Base-by-base conservation (phyloP, 805 yeast species). In the Debaryomyces hansenii region DNA sequence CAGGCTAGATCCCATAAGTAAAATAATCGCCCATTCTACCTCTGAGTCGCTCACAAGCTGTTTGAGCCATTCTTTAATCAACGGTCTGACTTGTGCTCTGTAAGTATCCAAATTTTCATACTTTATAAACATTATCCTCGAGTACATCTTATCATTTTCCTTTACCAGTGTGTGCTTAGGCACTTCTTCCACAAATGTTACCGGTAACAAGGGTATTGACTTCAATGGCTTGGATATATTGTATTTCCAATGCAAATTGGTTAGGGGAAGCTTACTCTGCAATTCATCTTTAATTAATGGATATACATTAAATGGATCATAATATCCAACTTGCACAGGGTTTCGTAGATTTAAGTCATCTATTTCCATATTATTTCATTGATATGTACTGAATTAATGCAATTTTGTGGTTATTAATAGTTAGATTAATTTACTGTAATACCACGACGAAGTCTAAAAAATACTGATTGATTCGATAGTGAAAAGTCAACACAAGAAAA, bases 11-110 rank as follows among this genome's bases (percentile, higher is more conserved):
- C 80, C 74, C 3, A 77, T 73, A 56, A 76, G 79, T 41, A 79
- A 72, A 0, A 88, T 63, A 4, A 90, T 74, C 49, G 79, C 69
- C 84, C 90, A 82, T 41, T 82, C 84, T 8, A 84, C 78, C 52
- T 70, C 54, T 37, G 72, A 55, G 44, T 74, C 57, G 34, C 66
- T 53, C 4, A 67, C 69, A 37, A 66, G 52, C 35, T 71, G 57
- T 38, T 76, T 71, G 20, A 87, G 69, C 98, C 99, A 94, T 53
- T 86, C 94, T 40, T 75, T 77, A 18, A 91, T 80, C 53, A 90
- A 69, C 1, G 96, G 96, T 34, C 99, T 77, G 0, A 87, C 90
- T 56, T 85, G 87, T 0, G 85, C 64, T 49, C 95, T 73, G 63
- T 92, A 92, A 1, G 80, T 80, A 12, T 92, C 98, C 15, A 85